Evolutionary conservation across 495 filamentous ascomycete species (phyloP), one percentile per base, ranked within the genome.

Genomic region (Choiromyces venosus): DNA sequence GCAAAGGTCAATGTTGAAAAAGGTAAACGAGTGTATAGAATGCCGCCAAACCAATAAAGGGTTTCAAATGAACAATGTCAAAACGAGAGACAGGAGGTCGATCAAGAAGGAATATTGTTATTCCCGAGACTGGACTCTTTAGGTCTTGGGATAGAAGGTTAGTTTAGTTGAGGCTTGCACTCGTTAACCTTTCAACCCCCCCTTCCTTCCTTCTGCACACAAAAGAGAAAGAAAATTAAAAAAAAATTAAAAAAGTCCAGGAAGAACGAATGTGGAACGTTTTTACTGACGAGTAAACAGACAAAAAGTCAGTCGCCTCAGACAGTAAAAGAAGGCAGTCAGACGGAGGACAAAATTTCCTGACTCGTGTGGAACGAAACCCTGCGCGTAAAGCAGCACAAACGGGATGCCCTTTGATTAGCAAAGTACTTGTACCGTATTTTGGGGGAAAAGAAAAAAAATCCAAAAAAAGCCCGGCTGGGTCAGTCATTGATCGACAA

Each of bases 21-120:
- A 42, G 61, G 39, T 14, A 72, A 77, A 77, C 39, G 75, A 77
- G 70, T 77, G 75, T 76, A 77, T 44, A 76, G 74, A 77, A 74
- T 73, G 74, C 71, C 75, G 69, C 74, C 69, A 65, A 77, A 70
- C 66, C 69, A 70, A 72, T 70, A 72, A 70, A 77, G 72, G 65
- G 75, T 74, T 69, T 73, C 66, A 67, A 77, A 65, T 66, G 75
- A 76, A 70, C 74, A 64, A 37, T 69, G 74, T 77, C 75, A 71
- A 72, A 77, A 76, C 67, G 72, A 71, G 44, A 56, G 66, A 65
- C 38, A 69, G 66, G 66, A 67, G 56, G 65, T 68, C 61, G 65
- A 72, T 72, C 39, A 72, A 37, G 21, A 38, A 29, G 68, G 68
- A 52, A 75, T 42, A 42, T 18, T 42, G 18, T 42, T 56, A 61